Evolutionary conservation across 2,329 filamentous ascomycete genomes (phyloP).

Genomic region (Blastomyces parvus): DNA sequence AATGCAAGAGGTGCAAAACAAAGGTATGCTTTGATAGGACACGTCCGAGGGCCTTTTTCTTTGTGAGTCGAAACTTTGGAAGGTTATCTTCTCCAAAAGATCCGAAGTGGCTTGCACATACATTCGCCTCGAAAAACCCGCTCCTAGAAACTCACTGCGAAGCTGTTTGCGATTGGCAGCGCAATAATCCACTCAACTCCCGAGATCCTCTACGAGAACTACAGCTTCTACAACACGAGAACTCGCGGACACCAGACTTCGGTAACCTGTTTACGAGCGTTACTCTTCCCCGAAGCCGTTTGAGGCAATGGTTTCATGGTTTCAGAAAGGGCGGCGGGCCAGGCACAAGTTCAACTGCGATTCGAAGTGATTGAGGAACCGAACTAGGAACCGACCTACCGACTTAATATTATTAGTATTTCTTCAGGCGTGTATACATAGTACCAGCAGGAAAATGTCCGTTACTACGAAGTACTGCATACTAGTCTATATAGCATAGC

Average conservation of each 20-base stretch:
- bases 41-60: background rate
- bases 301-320: background rate
- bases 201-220: background rate
- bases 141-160: constrained; percentile 4
- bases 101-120: constrained; percentile 5
- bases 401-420: background rate
- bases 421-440: background rate
- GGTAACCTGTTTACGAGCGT: constrained; percentile 1
- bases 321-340: background rate
- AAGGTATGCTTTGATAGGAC: background rate
- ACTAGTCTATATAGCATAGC: background rate
- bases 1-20: constrained; percentile 7
- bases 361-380: background rate
- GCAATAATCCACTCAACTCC: background rate
- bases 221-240: constrained; percentile 6
- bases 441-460: background rate
- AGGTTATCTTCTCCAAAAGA: constrained; percentile 2
- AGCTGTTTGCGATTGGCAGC: constrained; percentile 1
- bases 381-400: background rate
- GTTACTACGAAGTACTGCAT: background rate
- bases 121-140: constrained; percentile 7
- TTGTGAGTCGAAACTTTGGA: background rate
- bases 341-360: constrained; percentile 3
- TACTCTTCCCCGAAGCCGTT: background rate
- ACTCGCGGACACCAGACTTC: constrained; percentile 2